Percentiles rank a stretch among this genome's conserved stretches.
Evolutionary conservation across 768 basidiomycete genomes (phyloP).

Genomic region (Boletellus sp.): DNA sequence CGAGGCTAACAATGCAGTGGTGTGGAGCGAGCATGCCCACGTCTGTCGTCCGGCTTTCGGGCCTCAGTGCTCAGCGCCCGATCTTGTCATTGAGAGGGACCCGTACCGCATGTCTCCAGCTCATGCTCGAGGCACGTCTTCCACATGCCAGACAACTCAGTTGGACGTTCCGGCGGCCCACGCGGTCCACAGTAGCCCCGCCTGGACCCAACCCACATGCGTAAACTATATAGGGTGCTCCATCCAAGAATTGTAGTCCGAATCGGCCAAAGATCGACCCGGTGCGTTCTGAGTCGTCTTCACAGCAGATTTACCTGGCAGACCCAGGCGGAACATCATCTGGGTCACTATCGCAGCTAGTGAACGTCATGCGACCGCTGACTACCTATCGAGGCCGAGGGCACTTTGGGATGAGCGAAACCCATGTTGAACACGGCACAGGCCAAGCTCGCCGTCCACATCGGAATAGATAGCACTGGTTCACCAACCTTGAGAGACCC

Average conservation of each 20-base stretch:
- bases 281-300: background rate
- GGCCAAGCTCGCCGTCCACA: too few relatives aligned
- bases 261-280: background rate
- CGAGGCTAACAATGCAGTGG: background rate
- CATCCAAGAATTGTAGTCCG: background rate
- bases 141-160: background rate
- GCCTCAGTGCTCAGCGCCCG: too few relatives aligned
- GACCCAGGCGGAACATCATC: background rate
- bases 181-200: slow-evolving; percentile 6
- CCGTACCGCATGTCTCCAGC: slow-evolving; percentile 14
- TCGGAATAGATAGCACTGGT: too few relatives aligned
- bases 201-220: slow-evolving; percentile 13
- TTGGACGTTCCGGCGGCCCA: slow-evolving; percentile 11
- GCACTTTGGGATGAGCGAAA: slow-evolving; percentile 2
- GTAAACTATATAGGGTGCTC: slow-evolving; percentile 2
- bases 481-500: too few relatives aligned
- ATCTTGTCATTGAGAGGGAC: background rate
- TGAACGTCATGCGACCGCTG: background rate
- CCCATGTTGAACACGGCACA: slow-evolving; percentile 5
- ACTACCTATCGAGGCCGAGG: background rate
- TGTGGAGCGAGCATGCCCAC: background rate
- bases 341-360: too few relatives aligned
- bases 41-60: background rate
- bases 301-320: background rate
- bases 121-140: background rate